Evolutionary conservation across 768 basidiomycete species (phyloP).

Genomic region (Hericium rajendrae): DNA sequence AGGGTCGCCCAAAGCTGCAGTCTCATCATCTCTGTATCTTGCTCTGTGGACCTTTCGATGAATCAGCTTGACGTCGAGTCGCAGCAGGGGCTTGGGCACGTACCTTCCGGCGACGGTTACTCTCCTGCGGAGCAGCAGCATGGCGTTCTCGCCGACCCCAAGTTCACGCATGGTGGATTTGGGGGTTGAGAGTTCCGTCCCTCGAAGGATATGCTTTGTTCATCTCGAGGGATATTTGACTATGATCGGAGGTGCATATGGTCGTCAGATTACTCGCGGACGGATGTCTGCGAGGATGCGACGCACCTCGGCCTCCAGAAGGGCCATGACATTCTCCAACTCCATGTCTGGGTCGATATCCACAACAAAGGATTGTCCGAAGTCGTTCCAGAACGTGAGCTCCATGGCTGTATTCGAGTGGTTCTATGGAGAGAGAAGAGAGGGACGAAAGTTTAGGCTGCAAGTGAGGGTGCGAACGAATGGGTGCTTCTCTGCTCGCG

Average conservation of each 20-base stretch:
- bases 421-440: neutral
- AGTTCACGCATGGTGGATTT: slow-evolving; percentile 61
- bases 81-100: slow-evolving; percentile 1
- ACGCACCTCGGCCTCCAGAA: slow-evolving; percentile 91
- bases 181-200: slow-evolving; percentile 56
- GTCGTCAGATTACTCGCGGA: neutral
- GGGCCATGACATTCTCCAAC: slow-evolving; percentile 85
- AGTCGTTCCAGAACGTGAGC: slow-evolving; percentile 62
- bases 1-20: slow-evolving; percentile 84
- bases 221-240: slow-evolving; percentile 64
- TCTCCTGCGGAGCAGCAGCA: slow-evolving; percentile 62
- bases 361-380: slow-evolving; percentile 52
- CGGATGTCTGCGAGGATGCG: neutral
- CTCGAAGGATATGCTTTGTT: slow-evolving; percentile 66
- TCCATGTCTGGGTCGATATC: slow-evolving; percentile 90
- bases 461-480: neutral
- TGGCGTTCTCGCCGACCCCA: slow-evolving; percentile 54
- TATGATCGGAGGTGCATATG: slow-evolving; percentile 19
- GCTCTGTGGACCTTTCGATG: slow-evolving; percentile 49
- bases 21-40: slow-evolving; percentile 86
- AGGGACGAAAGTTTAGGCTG: neutral
- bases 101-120: slow-evolving; percentile 37
- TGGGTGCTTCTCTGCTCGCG: neutral
- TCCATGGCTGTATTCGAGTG: slow-evolving; percentile 34
- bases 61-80: slow-evolving; percentile 1